Percentiles rank a stretch among this genome's conserved stretches.
phyloP scores from a whole-genome alignment of 2,329 filamentous ascomycete species.

The Balansia obtecta region DNA sequence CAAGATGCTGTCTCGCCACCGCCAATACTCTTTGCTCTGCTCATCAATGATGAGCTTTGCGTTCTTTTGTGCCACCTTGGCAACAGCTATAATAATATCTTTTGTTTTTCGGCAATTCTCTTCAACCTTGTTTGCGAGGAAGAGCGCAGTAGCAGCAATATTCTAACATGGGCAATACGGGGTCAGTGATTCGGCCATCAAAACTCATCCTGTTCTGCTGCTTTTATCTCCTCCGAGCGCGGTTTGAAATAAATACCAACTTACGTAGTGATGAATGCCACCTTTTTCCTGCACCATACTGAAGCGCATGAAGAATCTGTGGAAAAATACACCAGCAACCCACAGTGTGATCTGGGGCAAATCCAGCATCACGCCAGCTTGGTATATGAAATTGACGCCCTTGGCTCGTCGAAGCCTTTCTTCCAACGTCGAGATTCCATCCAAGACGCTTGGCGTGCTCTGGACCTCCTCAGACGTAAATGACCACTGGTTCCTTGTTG shows the following conservation, averaged over 20 bases:
- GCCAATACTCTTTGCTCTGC: constrained; percentile 96
- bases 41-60: constrained; percentile 83
- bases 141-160: constrained; percentile 81
- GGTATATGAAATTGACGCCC: constrained; percentile 91
- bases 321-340: constrained; percentile 88
- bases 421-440: constrained; percentile 65
- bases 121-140: constrained; percentile 93
- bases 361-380: constrained; percentile 85
- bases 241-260: constrained; percentile 17
- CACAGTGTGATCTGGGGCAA: constrained; percentile 84
- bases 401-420: constrained; percentile 76
- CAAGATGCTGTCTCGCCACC: constrained; percentile 89
- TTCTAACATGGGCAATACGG: constrained; percentile 33
- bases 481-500: constrained; percentile 60
- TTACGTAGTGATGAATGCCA: constrained; percentile 82
- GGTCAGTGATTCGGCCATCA: background rate
- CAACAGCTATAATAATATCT: constrained; percentile 85
- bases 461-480: constrained; percentile 75
- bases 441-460: constrained; percentile 71
- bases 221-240: background rate
- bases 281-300: constrained; percentile 65
- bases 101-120: constrained; percentile 95
- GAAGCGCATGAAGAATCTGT: constrained; percentile 87
- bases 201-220: too few relatives aligned
- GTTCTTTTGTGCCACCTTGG: constrained; percentile 91